Percentiles rank a stretch among this genome's conserved stretches.
phyloP scores from a whole-genome alignment of 306 rosid genomes.

The Trifolium subterraneum region DNA sequence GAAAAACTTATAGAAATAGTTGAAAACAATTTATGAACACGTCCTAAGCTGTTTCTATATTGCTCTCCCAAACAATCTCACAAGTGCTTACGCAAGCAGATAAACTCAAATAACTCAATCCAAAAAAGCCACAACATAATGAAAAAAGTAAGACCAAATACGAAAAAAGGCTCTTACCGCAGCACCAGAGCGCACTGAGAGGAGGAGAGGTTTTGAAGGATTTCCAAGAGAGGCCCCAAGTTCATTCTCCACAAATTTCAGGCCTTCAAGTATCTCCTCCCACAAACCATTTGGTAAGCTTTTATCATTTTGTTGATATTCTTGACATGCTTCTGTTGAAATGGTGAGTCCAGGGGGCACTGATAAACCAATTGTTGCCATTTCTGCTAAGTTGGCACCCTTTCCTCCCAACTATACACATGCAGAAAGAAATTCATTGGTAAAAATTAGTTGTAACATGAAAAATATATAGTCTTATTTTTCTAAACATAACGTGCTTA shows the following conservation, averaged over 20 bases:
- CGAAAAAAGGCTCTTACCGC: conserved; percentile 59
- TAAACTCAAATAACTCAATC: background rate
- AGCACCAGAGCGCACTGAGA: conserved; percentile 96
- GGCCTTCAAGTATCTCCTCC: conserved; percentile 85
- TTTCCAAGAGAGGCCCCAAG: conserved; percentile 83
- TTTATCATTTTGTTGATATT: conserved; percentile 77
- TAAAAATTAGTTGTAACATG: background rate
- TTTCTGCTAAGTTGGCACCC: conserved; percentile 97
- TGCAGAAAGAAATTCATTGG: background rate
- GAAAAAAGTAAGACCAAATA: background rate
- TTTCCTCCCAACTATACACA: conserved; percentile 86
- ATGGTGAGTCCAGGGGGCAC: conserved; percentile 95
- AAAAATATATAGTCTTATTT: background rate
- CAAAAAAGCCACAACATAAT: background rate
- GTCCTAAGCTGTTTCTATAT: background rate
- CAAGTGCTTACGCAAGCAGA: background rate
- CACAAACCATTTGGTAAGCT: conserved; percentile 69
- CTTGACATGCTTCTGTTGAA: conserved; percentile 97
- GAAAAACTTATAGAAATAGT: too few species aligned
- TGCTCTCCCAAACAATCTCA: background rate
- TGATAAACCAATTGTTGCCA: conserved; percentile 90
- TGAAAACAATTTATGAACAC: too few species aligned
- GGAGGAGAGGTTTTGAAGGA: conserved; percentile 86
- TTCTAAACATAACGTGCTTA: background rate
- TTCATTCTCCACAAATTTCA: conserved; percentile 65